Conservation (phyloP, 345 rosid species). For the Citrus mangshanensis region DNA sequence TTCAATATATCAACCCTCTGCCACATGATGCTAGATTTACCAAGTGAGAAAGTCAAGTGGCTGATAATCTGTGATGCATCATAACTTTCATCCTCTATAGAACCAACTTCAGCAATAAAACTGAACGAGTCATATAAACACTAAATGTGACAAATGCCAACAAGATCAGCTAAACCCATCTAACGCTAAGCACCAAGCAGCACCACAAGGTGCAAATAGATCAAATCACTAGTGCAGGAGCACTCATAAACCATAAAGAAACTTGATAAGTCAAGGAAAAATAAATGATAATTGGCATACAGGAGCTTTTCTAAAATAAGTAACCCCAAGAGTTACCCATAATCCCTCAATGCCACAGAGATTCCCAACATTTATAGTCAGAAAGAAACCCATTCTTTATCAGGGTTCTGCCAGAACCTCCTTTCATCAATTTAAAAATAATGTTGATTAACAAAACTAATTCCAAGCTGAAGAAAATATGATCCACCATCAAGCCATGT, state of each 20-base stretch:
- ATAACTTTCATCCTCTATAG: background rate
- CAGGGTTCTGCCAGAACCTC: background rate
- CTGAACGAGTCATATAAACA: background rate
- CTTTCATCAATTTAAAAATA: background rate
- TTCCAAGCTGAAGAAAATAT: background rate
- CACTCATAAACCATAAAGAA: background rate
- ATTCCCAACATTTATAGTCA: background rate
- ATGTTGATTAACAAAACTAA: background rate
- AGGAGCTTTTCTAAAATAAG: background rate
- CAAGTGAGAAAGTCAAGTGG: background rate
- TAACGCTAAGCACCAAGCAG: background rate
- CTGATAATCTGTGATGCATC: background rate
- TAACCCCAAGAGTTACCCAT: background rate
- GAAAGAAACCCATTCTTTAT: too few species aligned
- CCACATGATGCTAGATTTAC: constrained; percentile 12
- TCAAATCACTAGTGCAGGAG: background rate
- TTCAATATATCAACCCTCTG: constrained; percentile 1
- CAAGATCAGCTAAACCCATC: background rate
- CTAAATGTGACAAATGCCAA: background rate
- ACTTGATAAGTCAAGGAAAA: background rate
- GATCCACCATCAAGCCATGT: background rate
- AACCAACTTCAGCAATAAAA: background rate
- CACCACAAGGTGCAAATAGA: background rate
- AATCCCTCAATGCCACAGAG: background rate
- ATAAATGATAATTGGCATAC: background rate